Percentiles rank a stretch among this genome's conserved stretches.
Conservation (phyloP, 1,284 basidiomycete genomes). For the Athelia psychrophila region DNA sequence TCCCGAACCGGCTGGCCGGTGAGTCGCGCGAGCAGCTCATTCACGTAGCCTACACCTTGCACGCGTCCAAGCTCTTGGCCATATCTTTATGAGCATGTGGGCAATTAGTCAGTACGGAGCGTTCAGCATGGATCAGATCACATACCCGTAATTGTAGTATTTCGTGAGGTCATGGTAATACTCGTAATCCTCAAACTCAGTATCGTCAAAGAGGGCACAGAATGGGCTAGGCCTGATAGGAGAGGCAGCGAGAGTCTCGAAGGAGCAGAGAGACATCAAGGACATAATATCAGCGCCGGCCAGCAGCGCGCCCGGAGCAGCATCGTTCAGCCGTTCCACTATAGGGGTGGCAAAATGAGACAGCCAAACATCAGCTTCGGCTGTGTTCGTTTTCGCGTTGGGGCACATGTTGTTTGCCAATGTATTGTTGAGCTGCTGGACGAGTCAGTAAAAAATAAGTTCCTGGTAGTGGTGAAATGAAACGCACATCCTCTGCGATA, state of each 20-base stretch:
- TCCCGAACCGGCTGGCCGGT: conserved; percentile 60
- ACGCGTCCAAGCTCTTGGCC: conserved; percentile 66
- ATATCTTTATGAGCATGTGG: conserved; percentile 38
- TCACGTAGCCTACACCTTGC: conserved; percentile 81
- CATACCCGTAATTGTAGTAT: conserved; percentile 73
- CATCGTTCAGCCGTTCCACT: conserved; percentile 56
- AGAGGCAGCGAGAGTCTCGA: conserved; percentile 58
- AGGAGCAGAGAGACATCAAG: conserved; percentile 75
- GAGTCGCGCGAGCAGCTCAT: conserved; percentile 80
- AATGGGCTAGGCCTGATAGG: conserved; percentile 56
- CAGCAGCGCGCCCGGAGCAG: conserved; percentile 62
- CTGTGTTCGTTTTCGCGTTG: conserved; percentile 45
- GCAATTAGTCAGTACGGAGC: not conserved
- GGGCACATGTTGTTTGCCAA: conserved; percentile 71
- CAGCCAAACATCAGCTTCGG: conserved; percentile 51
- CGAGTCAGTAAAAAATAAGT: conserved; percentile 4
- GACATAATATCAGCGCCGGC: conserved; percentile 52
- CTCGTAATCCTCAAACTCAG: conserved; percentile 63
- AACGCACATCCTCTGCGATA: conserved; percentile 48
- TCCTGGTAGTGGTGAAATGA: no score
- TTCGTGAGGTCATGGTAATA: conserved; percentile 76
- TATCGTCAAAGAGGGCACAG: conserved; percentile 60
- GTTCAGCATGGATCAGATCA: no score
- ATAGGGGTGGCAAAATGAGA: conserved; percentile 54
- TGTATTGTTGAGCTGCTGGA: conserved; percentile 61